Conservation (phyloP, 164 flowering plant species). For the Macadamia tetraphylla region DNA sequence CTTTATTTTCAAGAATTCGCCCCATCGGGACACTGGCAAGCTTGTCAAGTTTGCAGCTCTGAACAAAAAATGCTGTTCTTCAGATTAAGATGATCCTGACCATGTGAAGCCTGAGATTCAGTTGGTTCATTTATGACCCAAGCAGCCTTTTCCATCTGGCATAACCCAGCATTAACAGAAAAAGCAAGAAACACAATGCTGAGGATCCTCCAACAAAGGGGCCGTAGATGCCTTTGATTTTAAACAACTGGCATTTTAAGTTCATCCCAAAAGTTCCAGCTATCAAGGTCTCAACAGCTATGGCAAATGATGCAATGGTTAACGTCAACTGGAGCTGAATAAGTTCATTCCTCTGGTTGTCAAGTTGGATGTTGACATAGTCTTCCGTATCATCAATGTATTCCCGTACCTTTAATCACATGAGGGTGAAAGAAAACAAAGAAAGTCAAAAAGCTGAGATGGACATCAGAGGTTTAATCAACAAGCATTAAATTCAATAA, state of each 20-base stretch:
- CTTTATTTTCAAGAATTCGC: not conserved
- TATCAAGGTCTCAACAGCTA: conserved; percentile 61
- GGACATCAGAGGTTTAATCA: not conserved
- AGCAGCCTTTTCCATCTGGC: conserved; percentile 95
- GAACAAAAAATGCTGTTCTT: too few relatives aligned
- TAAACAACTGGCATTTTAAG: conserved; percentile 56
- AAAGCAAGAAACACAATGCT: conserved; percentile 48
- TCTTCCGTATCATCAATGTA: conserved; percentile 96
- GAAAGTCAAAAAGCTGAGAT: not conserved
- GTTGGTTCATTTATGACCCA: conserved; percentile 39
- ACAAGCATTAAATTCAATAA: too few relatives aligned
- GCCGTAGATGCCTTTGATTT: conserved; percentile 47
- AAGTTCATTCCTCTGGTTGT: conserved; percentile 91
- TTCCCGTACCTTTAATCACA: conserved; percentile 63
- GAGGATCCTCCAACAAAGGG: conserved; percentile 41
- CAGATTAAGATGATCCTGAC: too few relatives aligned
- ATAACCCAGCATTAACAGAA: conserved; percentile 68
- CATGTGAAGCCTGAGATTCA: not conserved
- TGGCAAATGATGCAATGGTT: conserved; percentile 90
- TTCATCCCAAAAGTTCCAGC: conserved; percentile 96
- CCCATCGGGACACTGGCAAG: not conserved
- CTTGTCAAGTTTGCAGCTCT: not conserved
- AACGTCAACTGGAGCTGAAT: conserved; percentile 85
- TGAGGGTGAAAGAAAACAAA: not conserved
- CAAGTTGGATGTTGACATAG: conserved; percentile 93